Percentiles rank a stretch among this genome's conserved stretches.
Conservation (phyloP, 805 yeast species). For the Kluyveromyces wickerhamii region DNA sequence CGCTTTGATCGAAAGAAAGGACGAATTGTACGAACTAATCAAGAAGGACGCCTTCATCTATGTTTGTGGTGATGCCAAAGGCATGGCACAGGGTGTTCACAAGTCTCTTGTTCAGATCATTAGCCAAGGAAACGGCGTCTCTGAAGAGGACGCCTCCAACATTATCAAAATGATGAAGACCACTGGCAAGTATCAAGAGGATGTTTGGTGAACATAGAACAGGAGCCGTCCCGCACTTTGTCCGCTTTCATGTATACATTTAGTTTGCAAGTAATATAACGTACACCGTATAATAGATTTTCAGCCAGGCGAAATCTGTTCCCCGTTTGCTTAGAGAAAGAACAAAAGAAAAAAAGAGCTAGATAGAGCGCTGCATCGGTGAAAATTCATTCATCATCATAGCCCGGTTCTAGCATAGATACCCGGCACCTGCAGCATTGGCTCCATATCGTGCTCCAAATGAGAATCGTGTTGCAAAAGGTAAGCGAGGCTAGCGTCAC, state of each 20-base stretch:
- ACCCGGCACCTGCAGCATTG: too few relatives aligned
- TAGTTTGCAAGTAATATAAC: too few relatives aligned
- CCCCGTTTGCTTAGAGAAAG: too few relatives aligned
- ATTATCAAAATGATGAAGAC: conserved; percentile 71
- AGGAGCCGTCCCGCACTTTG: too few relatives aligned
- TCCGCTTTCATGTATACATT: too few relatives aligned
- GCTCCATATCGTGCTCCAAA: too few relatives aligned
- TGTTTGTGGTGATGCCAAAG: conserved; percentile 95
- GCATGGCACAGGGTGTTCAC: conserved; percentile 94
- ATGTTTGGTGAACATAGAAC: conserved; percentile 78
- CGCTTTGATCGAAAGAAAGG: conserved; percentile 46
- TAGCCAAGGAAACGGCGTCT: conserved; percentile 51
- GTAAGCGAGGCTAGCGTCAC: conserved; percentile 86
- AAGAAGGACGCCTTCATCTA: conserved; percentile 79
- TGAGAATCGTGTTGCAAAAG: conserved; percentile 88
- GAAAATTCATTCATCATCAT: too few relatives aligned
- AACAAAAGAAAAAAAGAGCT: too few relatives aligned
- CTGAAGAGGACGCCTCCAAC: conserved; percentile 64
- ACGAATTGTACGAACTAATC: conserved; percentile 35
- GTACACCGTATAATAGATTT: too few relatives aligned
- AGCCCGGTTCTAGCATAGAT: too few relatives aligned
- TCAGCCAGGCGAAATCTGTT: too few relatives aligned
- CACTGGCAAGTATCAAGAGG: conserved; percentile 90
- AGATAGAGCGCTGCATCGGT: too few relatives aligned
- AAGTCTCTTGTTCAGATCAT: conserved; percentile 56